Conservation (phyloP, 257 asterid species). For the Nicotiana sylvestris region DNA sequence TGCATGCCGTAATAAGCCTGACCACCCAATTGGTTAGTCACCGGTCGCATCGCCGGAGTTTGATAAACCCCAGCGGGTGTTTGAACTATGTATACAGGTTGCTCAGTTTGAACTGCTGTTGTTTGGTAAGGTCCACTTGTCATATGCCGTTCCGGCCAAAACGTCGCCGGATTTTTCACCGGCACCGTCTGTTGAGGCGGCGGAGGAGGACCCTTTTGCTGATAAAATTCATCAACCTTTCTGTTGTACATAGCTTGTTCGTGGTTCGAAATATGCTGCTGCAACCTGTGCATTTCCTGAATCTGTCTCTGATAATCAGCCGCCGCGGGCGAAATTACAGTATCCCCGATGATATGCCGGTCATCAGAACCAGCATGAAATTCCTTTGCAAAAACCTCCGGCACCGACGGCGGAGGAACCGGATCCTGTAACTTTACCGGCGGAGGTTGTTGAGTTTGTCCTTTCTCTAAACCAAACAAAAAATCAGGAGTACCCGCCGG, state of each 20-base stretch:
- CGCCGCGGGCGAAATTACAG: conserved; percentile 12
- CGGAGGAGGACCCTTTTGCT: conserved; percentile 16
- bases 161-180: conserved; percentile 9
- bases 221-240: conserved; percentile 5
- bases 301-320: conserved; percentile 30
- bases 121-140: conserved; percentile 17
- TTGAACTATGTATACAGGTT: conserved; percentile 29
- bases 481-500: conserved; percentile 23
- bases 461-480: conserved; percentile 35
- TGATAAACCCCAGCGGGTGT: conserved; percentile 11
- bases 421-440: conserved; percentile 22
- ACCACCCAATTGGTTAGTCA: conserved; percentile 25
- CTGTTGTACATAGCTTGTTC: conserved; percentile 26
- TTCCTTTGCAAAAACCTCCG: conserved; percentile 12
- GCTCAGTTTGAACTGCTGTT: conserved; percentile 7
- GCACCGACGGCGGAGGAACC: conserved; percentile 10
- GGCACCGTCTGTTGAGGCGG: conserved; percentile 7
- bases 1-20: conserved; percentile 37
- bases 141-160: conserved; percentile 21
- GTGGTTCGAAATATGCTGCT: conserved; percentile 22
- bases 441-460: conserved; percentile 5
- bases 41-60: conserved; percentile 20
- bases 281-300: conserved; percentile 31
- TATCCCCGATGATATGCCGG: conserved; percentile 26
- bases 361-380: conserved; percentile 6